These are phyloP conservation scores for Naganishia friedmannii DNA, from an alignment of 768 basidiomycete genomes.

Conservation along the genomic window DNA sequence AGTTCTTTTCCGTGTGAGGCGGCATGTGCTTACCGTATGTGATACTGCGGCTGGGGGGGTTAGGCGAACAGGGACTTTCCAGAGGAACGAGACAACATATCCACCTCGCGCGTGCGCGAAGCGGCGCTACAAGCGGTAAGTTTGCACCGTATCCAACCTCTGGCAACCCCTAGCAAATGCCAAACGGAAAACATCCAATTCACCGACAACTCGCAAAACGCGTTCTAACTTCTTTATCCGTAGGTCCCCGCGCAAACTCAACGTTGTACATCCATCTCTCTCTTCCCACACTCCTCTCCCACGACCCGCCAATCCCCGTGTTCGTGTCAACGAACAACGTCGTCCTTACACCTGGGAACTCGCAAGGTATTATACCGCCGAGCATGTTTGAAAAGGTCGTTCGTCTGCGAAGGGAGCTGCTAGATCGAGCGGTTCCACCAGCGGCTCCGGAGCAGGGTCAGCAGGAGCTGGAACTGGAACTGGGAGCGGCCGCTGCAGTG, in stretches of 20 bases:
- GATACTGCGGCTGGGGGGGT: too few relatives aligned
- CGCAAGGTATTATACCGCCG: slow-evolving; percentile 61
- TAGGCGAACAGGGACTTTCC: slow-evolving; percentile 70
- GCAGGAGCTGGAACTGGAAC: not conserved
- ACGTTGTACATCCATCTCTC: slow-evolving; percentile 79
- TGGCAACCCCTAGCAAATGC: too few relatives aligned
- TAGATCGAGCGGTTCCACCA: not conserved
- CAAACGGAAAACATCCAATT: too few relatives aligned
- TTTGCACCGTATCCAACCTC: too few relatives aligned
- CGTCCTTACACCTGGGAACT: slow-evolving; percentile 75
- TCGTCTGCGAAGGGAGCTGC: slow-evolving; percentile 38
- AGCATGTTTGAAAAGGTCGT: slow-evolving; percentile 72
- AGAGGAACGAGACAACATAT: slow-evolving; percentile 88
- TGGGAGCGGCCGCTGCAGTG: not conserved
- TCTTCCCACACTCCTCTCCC: slow-evolving; percentile 56
- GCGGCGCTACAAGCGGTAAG: slow-evolving; percentile 71
- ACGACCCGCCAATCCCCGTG: slow-evolving; percentile 55
- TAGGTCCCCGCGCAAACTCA: slow-evolving; percentile 78
- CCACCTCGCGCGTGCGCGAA: slow-evolving; percentile 77
- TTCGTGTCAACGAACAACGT: slow-evolving; percentile 83
- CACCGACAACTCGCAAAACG: too few relatives aligned
- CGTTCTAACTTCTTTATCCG: not conserved
- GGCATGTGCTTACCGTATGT: too few relatives aligned
- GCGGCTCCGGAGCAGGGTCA: not conserved
- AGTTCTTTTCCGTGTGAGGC: too few relatives aligned